Evolutionary conservation across 768 basidiomycete species (phyloP), one percentile per base, ranked within the genome.

Genomic region (Leucosporidium creatinivorum): DNA sequence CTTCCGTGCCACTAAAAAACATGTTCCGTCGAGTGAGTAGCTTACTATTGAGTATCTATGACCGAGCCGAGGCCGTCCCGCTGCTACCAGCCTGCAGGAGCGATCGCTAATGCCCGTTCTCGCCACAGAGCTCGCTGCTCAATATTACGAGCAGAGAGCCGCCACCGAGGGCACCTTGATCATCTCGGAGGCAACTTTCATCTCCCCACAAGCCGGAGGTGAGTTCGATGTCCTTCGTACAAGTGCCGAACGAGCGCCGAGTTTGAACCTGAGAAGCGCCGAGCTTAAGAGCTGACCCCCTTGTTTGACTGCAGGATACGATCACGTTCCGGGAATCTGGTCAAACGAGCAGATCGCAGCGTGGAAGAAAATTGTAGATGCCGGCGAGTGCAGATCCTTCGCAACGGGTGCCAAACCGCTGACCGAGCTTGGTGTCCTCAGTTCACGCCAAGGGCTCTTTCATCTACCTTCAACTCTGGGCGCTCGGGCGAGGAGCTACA

Each of bases 301-400:
- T 15, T 13, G 15, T 44, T 15, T 8, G 8, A 17, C 6, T 44
- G 39, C 39, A 33, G 55, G 58, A 3, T 79, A 76, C 49, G 59
- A 64, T 1, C 76, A 84, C 61, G 81, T 83, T 0, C 88, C 87
- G 2, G 88, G 87, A 0, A 84, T 89, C 62, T 88, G 83, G 80
- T 84, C 75, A 23, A 74, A 82, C 3, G 84, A 82, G 30, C 88
- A 91, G 69, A 81, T 81, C 48, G 65, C 72, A 1, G 83, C 77
- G 0, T 88, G 86, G 86, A 84, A 83, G 73, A 73, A 80, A 84
- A 75, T 89, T 21, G 83, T 82, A 18, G 81, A 83, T 13, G 82
- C 81, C 0, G 82, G 85, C 21, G 83, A 84, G 70, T 28, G 18
- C 17, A n/a, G n/a, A n/a, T n/a, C n/a, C n/a, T n/a, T n/a, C n/a